A percentile compares a stretch with the other conserved stretches of the same genome.
These are phyloP conservation scores for Saururus chinensis DNA, from an alignment of 164 flowering plant genomes.

Conservation along the genomic window DNA sequence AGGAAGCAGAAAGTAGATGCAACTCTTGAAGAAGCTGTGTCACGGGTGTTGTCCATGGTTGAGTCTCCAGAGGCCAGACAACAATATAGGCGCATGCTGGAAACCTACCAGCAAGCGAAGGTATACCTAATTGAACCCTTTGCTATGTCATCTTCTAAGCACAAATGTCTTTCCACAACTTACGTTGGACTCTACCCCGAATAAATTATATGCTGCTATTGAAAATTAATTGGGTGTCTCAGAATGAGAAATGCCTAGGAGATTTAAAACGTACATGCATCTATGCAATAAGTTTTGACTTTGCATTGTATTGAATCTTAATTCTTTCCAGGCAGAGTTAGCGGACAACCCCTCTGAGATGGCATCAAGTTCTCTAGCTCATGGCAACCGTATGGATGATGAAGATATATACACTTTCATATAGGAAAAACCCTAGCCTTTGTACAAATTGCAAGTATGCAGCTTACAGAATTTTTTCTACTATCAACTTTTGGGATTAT, in stretches of 20 bases:
- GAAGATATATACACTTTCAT: constrained; percentile 13
- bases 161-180: too few relatives aligned
- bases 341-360: constrained; percentile 13
- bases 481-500: too few relatives aligned
- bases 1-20: constrained; percentile 78
- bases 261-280: too few relatives aligned
- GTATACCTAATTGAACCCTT: constrained; percentile 19
- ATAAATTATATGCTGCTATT: too few relatives aligned
- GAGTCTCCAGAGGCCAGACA: constrained; percentile 74
- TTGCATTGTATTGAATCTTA: background rate
- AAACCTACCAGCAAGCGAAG: constrained; percentile 63
- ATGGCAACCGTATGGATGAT: constrained; percentile 18
- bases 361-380: constrained; percentile 11
- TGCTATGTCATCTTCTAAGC: too few relatives aligned
- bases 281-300: too few relatives aligned
- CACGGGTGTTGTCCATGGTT: constrained; percentile 78
- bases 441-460: background rate
- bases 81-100: constrained; percentile 79
- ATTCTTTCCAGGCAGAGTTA: constrained; percentile 40
- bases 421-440: background rate
- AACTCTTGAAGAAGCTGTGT: constrained; percentile 63
- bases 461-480: too few relatives aligned
- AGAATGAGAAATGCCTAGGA: too few relatives aligned
- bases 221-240: too few relatives aligned
- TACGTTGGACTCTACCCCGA: background rate